Conservation (phyloP, 352 stramenopile genomes). For the Phytophthora agathidicida region DNA sequence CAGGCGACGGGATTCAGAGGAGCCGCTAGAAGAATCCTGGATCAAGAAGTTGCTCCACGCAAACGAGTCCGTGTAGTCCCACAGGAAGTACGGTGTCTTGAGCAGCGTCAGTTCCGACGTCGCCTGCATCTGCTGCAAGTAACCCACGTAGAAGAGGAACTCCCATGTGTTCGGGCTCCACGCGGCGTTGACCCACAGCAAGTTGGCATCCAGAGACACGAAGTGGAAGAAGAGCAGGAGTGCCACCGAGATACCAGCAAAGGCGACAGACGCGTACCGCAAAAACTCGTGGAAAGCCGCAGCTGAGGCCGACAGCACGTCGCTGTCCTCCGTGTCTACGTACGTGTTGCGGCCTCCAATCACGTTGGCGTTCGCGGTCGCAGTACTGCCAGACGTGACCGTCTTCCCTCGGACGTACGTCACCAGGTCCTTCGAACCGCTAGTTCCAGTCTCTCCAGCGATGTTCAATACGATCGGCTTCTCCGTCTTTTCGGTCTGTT, state of each 20-base stretch:
- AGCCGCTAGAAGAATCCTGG: slow-evolving; percentile 21
- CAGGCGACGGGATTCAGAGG: slow-evolving; percentile 40
- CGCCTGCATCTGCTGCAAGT: slow-evolving; percentile 73
- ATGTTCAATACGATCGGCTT: slow-evolving; percentile 63
- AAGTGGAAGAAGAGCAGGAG: slow-evolving; percentile 70
- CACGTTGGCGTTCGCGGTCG: slow-evolving; percentile 42
- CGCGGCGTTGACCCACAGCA: slow-evolving; percentile 45
- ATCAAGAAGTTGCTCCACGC: slow-evolving; percentile 75
- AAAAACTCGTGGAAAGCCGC: slow-evolving; percentile 64
- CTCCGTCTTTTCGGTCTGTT: slow-evolving; percentile 33
- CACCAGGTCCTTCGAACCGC: slow-evolving; percentile 37
- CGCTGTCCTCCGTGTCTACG: slow-evolving; percentile 50
- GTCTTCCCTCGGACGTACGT: slow-evolving; percentile 57
- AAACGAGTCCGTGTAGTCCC: slow-evolving; percentile 75
- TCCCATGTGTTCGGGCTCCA: slow-evolving; percentile 84
- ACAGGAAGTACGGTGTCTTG: slow-evolving; percentile 71
- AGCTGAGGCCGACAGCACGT: slow-evolving; percentile 50
- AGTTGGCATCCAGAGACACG: slow-evolving; percentile 53
- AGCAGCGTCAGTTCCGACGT: slow-evolving; percentile 64
- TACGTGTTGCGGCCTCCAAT: slow-evolving; percentile 64
- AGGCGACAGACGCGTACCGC: slow-evolving; percentile 57
- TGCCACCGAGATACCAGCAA: slow-evolving; percentile 68
- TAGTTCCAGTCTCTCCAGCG: slow-evolving; percentile 23
- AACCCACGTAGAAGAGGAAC: slow-evolving; percentile 68
- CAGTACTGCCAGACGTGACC: slow-evolving; percentile 9